A percentile compares a stretch with the other conserved stretches of the same genome.
Evolutionary conservation across 2,329 filamentous ascomycete species (phyloP).

Genomic region (Venturia carpophila): DNA sequence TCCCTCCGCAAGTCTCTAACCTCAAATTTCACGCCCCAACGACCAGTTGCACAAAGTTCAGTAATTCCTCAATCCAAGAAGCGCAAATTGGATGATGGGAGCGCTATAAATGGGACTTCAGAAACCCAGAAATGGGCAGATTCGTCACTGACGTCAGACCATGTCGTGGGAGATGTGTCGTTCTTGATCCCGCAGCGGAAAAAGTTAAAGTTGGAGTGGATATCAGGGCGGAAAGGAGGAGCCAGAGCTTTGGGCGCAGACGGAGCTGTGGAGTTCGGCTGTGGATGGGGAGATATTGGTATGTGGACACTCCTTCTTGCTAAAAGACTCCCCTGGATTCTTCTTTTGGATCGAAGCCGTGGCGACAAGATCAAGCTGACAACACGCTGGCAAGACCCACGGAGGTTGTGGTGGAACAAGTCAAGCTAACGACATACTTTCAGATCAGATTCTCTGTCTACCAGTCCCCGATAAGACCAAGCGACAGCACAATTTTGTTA

Average conservation of each 20-base stretch:
- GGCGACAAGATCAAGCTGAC: neutral
- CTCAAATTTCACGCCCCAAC: conserved; percentile 24
- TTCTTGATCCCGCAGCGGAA: conserved; percentile 57
- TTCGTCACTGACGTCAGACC: neutral
- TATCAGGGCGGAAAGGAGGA: conserved; percentile 31
- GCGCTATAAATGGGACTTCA: neutral
- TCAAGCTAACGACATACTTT: neutral
- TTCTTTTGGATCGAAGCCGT: neutral
- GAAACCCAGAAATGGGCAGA: conserved; percentile 3
- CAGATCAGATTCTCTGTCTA: conserved; percentile 52
- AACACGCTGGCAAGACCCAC: neutral
- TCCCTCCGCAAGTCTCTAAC: neutral
- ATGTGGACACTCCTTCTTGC: conserved; percentile 16
- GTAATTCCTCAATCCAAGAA: conserved; percentile 27
- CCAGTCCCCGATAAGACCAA: conserved; percentile 58
- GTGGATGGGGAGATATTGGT: conserved; percentile 44
- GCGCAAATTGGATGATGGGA: conserved; percentile 28
- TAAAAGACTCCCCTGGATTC: neutral
- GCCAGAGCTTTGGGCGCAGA: conserved; percentile 44
- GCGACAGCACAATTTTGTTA: conserved; percentile 54
- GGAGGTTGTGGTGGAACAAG: too few species aligned
- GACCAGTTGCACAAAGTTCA: neutral
- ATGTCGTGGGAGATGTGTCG: conserved; percentile 40
- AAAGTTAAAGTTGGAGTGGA: conserved; percentile 54
- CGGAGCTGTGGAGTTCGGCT: conserved; percentile 46